Evolutionary conservation across 495 filamentous ascomycete genomes (phyloP), one percentile per base, ranked within the genome.

Genomic region (Aspergillus conjunctus): DNA sequence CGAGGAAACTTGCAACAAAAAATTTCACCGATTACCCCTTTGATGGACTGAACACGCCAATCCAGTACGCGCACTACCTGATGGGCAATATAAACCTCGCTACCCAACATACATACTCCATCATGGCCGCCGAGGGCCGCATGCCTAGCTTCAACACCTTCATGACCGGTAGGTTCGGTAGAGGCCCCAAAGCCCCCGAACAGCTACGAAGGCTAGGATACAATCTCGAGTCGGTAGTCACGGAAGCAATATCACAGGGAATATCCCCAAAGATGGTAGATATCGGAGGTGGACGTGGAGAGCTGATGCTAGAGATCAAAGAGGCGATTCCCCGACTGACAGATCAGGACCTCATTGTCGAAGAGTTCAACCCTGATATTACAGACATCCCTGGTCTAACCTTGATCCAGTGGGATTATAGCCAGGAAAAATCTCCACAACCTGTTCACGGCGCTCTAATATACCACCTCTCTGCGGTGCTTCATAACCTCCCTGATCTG

Each of bases 231-330:
- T 7, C 31, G 1, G 51, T 65, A 0, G 30, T 60, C 1, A n/a
- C 26, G 2, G 48, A 54, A 3, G 62, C 53, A 7, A 26, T 26
- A 26, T 41, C 22, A 5, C 56, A 64, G 1, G 70, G 73, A 3
- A 64, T 43, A 7, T 63, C 68, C 0, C 54, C 61, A 9, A 61
- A 66, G 3, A 69, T 86, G 37, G 82, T 87, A 2, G 85, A 87
- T 66, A 78, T 85, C 12, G 84, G 76, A 18, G 84, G 84, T 4
- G 77, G 75, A n/a, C 63, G 73, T 5, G 84, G 84, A 0, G 77
- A 85, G 41, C 73, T 85, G 43, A 69, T 85, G 0, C 66, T 77
- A 0, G 73, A 74, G 37, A 76, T 86, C 56, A 71, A 71, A 33
- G 56, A 66, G 3, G 70, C 71, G 0, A 74, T 73, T 53, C 83